These are phyloP conservation scores for Amoebophrya sp. DNA, from an alignment of 169 alveolate species.

Conservation along the genomic window DNA sequence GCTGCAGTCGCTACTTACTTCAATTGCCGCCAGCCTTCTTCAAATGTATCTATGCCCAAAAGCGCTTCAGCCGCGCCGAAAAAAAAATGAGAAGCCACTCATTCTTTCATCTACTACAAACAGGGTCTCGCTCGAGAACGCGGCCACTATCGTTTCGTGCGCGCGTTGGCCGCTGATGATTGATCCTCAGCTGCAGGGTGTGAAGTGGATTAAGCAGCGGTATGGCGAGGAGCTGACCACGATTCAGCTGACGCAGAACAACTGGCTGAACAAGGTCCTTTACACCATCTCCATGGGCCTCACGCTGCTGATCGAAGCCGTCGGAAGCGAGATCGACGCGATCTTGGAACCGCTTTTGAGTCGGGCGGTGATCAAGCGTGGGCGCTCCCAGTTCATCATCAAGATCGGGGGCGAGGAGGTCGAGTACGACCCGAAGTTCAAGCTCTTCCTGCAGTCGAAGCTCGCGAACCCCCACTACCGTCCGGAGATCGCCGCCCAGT, in stretches of 20 bases:
- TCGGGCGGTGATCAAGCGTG: constrained; percentile 75
- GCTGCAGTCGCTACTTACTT: no score
- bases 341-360: constrained; percentile 83
- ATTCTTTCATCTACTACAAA: no score
- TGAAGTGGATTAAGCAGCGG: constrained; percentile 80
- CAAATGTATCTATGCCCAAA: no score
- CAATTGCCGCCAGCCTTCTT: no score
- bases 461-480: constrained; percentile 87
- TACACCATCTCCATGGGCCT: constrained; percentile 76
- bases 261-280: constrained; percentile 70
- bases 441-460: constrained; percentile 79
- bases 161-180: constrained; percentile 89
- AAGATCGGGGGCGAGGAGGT: constrained; percentile 76
- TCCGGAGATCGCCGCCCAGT: constrained; percentile 92
- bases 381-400: constrained; percentile 46
- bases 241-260: constrained; percentile 69
- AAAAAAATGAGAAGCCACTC: no score
- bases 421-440: constrained; percentile 68
- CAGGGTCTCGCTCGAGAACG: constrained; percentile 83
- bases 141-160: constrained; percentile 78
- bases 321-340: constrained; percentile 84
- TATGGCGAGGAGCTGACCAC: constrained; percentile 74
- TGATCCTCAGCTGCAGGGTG: constrained; percentile 91
- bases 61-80: no score
- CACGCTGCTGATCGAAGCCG: constrained; percentile 76